These are phyloP conservation scores for Tetrahymena malaccensis DNA, from an alignment of 73 alveolate genomes.

Conservation along the genomic window DNA sequence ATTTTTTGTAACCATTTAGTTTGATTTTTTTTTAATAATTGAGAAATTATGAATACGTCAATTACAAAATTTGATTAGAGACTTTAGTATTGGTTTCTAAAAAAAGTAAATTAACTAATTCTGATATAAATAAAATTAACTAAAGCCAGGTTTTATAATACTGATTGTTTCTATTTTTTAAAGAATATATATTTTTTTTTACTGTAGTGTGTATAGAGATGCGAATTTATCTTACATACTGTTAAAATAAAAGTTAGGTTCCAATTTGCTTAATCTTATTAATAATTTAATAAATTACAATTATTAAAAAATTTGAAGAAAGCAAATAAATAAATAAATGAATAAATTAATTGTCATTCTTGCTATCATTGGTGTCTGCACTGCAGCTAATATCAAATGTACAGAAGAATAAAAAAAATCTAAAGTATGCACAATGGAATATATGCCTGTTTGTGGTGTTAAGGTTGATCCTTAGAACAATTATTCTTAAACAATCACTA, in stretches of 20 bases:
- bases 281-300: too few relatives aligned
- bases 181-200: not conserved
- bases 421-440: not conserved
- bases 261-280: not conserved
- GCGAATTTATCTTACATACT: not conserved
- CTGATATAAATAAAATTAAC: not conserved
- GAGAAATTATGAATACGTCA: too few relatives aligned
- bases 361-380: not conserved
- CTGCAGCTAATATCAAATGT: not conserved
- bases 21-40: too few relatives aligned
- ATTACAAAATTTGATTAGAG: not conserved
- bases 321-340: not conserved
- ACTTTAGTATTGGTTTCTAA: not conserved
- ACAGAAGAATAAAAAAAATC: not conserved
- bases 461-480: not conserved
- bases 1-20: too few relatives aligned
- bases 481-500: not conserved
- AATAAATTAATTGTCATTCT: not conserved
- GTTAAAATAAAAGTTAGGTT: not conserved
- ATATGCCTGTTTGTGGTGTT: not conserved
- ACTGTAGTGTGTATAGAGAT: too few relatives aligned
- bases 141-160: too few relatives aligned
- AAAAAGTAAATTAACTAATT: too few relatives aligned
- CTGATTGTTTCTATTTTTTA: not conserved
- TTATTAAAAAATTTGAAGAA: too few relatives aligned